A percentile compares a stretch with the other conserved stretches of the same genome.
These are phyloP conservation scores for Colletotrichum somersetense DNA, from an alignment of 2,329 filamentous ascomycete genomes.

Conservation along the genomic window DNA sequence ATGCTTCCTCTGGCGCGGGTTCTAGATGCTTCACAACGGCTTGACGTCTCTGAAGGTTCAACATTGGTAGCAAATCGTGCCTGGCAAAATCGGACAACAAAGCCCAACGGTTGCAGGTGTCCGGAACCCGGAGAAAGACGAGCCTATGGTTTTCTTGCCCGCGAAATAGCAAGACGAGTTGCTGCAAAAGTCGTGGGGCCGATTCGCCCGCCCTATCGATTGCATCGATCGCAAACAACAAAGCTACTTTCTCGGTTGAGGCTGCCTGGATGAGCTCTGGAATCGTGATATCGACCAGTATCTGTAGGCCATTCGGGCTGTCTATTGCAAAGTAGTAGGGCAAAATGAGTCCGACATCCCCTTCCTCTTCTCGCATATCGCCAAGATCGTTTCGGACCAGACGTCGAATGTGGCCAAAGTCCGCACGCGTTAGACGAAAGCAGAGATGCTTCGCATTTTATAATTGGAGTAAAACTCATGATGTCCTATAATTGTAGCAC, in stretches of 20 bases:
- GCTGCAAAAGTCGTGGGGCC: background rate
- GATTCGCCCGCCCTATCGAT: background rate
- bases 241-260: background rate
- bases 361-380: background rate
- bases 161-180: background rate
- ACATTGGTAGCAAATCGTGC: background rate
- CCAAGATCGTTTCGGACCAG: conserved; percentile 14
- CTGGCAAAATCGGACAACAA: background rate
- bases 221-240: conserved; percentile 8
- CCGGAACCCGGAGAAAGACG: conserved; percentile 4
- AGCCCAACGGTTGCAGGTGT: background rate
- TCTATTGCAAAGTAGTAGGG: background rate
- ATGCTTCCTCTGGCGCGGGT: fast-evolving
- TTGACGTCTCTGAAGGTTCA: background rate
- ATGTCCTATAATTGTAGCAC: background rate
- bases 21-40: background rate
- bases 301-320: background rate
- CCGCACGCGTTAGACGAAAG: background rate
- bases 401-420: fast-evolving
- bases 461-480: background rate
- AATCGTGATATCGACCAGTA: background rate
- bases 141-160: background rate
- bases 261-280: background rate
- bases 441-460: conserved; percentile 14
- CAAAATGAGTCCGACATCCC: background rate